Evolutionary conservation across 345 rosid genomes (phyloP).

Genomic region (Eucalyptus lansdowneana): DNA sequence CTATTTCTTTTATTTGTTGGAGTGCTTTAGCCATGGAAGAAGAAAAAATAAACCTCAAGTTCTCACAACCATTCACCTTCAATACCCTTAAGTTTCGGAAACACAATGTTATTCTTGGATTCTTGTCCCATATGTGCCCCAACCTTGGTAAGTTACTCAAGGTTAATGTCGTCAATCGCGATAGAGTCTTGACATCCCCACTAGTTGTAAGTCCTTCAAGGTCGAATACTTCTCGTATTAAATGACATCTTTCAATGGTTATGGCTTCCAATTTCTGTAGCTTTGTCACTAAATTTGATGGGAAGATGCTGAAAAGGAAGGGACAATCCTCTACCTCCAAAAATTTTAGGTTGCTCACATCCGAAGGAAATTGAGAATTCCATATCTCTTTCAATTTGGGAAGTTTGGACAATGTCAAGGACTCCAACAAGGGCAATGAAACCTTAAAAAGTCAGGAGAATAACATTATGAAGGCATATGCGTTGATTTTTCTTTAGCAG

Average conservation of each 20-base stretch:
- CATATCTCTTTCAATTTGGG: neutral
- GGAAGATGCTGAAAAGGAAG: neutral
- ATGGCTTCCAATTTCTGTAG: too few relatives aligned
- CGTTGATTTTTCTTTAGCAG: too few relatives aligned
- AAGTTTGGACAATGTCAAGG: neutral
- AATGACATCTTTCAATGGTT: rapidly evolving
- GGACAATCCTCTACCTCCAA: neutral
- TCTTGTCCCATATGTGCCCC: rapidly evolving
- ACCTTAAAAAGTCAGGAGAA: neutral
- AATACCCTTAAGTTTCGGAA: rapidly evolving
- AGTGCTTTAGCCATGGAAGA: too few relatives aligned
- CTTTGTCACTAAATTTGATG: too few relatives aligned
- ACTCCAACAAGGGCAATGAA: neutral
- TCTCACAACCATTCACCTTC: too few relatives aligned
- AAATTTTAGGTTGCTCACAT: neutral
- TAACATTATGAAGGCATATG: too few relatives aligned
- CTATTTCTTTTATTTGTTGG: rapidly evolving
- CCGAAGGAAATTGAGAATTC: neutral
- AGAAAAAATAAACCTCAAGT: rapidly evolving
- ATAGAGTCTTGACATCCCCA: too few relatives aligned
- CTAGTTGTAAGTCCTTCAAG: rapidly evolving
- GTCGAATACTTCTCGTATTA: too few relatives aligned
- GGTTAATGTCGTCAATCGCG: rapidly evolving
- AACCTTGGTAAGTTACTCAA: rapidly evolving
- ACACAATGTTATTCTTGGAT: too few relatives aligned